Evolutionary conservation across 1,139 yeast species (phyloP), one percentile per base, ranked within the genome.

Genomic region (Blastobotrys elegans): DNA sequence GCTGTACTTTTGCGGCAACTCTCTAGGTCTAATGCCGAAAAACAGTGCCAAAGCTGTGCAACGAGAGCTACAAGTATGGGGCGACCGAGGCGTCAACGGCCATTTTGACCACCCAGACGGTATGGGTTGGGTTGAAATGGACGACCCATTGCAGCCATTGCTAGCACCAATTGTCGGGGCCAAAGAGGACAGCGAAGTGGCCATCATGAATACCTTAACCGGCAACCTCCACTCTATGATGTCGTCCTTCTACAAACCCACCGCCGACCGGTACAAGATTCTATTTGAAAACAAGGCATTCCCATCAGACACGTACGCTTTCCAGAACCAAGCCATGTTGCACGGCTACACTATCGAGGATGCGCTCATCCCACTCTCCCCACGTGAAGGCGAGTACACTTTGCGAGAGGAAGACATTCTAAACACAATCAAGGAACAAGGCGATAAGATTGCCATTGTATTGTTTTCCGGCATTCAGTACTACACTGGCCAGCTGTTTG

Each of bases 231-330:
- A 90, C 61, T 74, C 90, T 0, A 68, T 89, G 59, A 66, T 90
- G 54, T 67, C 81, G 7, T 75, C 87, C 22, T 90, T 90, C 61
- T 90, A 88, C 66, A 75, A 72, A 54, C 97, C 97, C 0, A 54
- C 60, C 7, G 77, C 75, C 1, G 63, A 58, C 4, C 74, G 82
- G 53, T 75, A 77, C 52, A 88, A 88, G 69, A 85, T 90, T 44
- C 62, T 90, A 53, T 85, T 85, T 63, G 97, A 90, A 61, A 81
- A 81, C 56, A 83, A 82, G 50, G 94, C 97, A 0, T 90, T 90
- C 61, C 97, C 97, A 1, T 84, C 95, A 0, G 97, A 90, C 63
- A 85, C 78, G 66, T 90, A 89, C 67, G 95, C 96, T 1, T 80
- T 90, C 53, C 73, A 78, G 54, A 86, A 88, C 60, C 80, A 86